Base-by-base conservation (phyloP, 768 basidiomycete genomes). In the Ephemerocybe angulata region DNA sequence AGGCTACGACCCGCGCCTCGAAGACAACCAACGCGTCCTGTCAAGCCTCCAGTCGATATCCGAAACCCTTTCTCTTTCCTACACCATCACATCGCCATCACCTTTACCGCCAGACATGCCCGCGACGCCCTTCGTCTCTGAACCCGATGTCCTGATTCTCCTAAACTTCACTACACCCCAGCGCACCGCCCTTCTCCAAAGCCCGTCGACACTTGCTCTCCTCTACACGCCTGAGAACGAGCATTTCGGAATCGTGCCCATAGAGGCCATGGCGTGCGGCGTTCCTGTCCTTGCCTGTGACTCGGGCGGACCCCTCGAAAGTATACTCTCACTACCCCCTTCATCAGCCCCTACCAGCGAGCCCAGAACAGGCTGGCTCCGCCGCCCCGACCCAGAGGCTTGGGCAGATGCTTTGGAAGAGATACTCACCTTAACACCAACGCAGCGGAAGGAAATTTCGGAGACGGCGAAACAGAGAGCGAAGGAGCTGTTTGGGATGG, bases 181-280 rank as follows among this genome's bases (percentile, higher is more conserved):
- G 66, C 88, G 95, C 28, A 84, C 89, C 1, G 86, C 86, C 6
- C 81, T 98, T 1, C 83, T 99, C 33, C 81, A 72, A 12, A 78
- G 83, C 4, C 67, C 81, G 0, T 80, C 78, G 4, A 90, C 92
- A 0, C 69, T 83, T 15, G 90, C 83, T 0, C 76, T 98, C 0
- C 78, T 99, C 6, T 99, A 99, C 67, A 99, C 96, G 0, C 97
- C 96, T 0, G 74, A 81, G 7, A 96, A 96, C 68, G 96, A 99
- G 63, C 96, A 99, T 67, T 97, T 98, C 67, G 97, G 96, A 1
- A 98, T 99, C 60, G 95, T 88, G 0, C 96, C 97, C 2, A 82
- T 98, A 3, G 96, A 99, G 68, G 94, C 84, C 0, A 98, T 98
- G 93, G 80, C 85, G 7, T 94, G 90, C 44, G 92, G 93, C 2